phyloP scores from a whole-genome alignment of 345 rosid genomes.

The Psidium guajava region DNA sequence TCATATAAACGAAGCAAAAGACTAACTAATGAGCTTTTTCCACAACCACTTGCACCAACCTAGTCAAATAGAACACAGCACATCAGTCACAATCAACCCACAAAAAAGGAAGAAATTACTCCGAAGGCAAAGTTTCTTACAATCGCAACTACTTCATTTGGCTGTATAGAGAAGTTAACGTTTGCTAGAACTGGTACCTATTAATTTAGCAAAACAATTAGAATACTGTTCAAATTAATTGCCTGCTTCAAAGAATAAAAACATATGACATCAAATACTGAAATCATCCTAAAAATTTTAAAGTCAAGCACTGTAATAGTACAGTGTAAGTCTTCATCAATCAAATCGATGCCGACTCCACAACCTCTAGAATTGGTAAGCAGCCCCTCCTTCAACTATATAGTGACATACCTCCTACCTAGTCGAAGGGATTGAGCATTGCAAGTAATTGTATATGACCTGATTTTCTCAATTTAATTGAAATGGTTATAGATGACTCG shows the following conservation, averaged over 20 bases:
- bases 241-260: background rate
- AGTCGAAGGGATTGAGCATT: background rate
- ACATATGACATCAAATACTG: background rate
- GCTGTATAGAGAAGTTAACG: conserved; percentile 18
- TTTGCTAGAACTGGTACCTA: conserved; percentile 26
- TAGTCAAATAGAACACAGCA: conserved; percentile 3
- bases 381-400: background rate
- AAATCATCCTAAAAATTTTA: background rate
- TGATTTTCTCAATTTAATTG: background rate
- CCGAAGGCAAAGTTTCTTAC: conserved; percentile 14
- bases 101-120: background rate
- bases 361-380: background rate
- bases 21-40: conserved; percentile 33
- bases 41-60: conserved; percentile 44
- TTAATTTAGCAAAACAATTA: background rate
- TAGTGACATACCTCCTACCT: background rate
- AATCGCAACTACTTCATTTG: conserved; percentile 33
- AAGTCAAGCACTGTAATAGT: background rate
- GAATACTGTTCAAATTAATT: background rate
- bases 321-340: background rate
- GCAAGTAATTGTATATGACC: background rate
- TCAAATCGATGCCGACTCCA: background rate
- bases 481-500: background rate
- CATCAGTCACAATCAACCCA: background rate
- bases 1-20: conserved; percentile 34